phyloP scores from a whole-genome alignment of 345 rosid species.

The Pistacia integerrima region DNA sequence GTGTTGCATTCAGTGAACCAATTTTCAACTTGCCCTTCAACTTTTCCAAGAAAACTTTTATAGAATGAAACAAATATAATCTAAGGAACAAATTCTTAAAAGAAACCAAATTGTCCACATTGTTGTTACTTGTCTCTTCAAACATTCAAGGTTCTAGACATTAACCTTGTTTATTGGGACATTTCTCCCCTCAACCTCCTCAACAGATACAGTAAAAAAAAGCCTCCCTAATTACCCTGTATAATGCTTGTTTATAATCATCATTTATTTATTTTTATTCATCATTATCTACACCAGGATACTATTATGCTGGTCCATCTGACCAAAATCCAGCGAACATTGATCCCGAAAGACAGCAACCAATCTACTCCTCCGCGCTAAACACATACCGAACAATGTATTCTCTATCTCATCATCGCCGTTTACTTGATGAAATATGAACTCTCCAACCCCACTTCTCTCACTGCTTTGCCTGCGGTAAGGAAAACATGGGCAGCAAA shows the following conservation, averaged over 20 bases:
- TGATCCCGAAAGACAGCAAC: slow-evolving; percentile 7
- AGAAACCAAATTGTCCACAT: neutral
- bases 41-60: neutral
- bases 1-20: neutral
- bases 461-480: slow-evolving; percentile 41
- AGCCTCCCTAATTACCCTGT: slow-evolving; percentile 8
- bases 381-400: neutral
- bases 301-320: slow-evolving; percentile 16
- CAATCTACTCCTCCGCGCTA: neutral
- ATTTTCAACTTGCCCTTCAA: neutral
- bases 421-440: neutral
- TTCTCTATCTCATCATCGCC: neutral
- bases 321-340: slow-evolving; percentile 17
- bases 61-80: neutral
- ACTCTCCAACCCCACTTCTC: slow-evolving; percentile 2
- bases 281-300: slow-evolving; percentile 42
- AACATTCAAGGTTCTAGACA: slow-evolving; percentile 8
- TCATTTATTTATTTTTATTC: slow-evolving; percentile 27
- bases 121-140: neutral
- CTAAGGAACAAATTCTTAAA: neutral
- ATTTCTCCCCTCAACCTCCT: slow-evolving; percentile 8
- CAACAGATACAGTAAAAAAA: neutral
- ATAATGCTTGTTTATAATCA: neutral
- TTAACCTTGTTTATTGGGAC: slow-evolving; percentile 26
- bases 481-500: neutral